Evolutionary conservation across 768 basidiomycete genomes (phyloP).

Genomic region (Auricularia heimuer): DNA sequence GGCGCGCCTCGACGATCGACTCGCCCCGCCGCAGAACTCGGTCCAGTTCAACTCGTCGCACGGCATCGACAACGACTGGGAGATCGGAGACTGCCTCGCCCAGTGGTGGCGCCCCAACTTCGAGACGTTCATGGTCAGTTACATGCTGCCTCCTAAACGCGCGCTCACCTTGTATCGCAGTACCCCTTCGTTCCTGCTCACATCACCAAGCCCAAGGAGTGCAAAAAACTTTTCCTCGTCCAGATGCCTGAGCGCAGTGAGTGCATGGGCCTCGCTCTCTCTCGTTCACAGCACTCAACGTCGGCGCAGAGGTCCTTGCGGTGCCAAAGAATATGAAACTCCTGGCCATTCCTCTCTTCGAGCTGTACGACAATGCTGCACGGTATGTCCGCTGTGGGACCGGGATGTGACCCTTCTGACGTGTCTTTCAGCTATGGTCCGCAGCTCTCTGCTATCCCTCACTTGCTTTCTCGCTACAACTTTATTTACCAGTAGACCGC

Average conservation of each 20-base stretch:
- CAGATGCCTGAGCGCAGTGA: conserved; percentile 91
- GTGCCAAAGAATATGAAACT: conserved; percentile 99
- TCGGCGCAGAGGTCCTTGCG: conserved; percentile 71
- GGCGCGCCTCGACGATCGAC: conserved; percentile 76
- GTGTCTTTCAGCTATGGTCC: conserved; percentile 63
- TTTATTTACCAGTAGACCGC: conserved; percentile 59
- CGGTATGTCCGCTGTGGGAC: conserved; percentile 33
- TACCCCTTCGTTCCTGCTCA: conserved; percentile 93
- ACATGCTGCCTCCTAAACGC: not conserved
- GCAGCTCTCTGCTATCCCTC: conserved; percentile 88
- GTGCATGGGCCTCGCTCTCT: conserved; percentile 20
- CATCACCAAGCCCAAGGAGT: conserved; percentile 95
- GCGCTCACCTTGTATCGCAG: conserved; percentile 27
- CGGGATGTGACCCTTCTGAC: not conserved
- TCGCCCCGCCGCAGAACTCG: conserved; percentile 67
- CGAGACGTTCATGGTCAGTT: conserved; percentile 87
- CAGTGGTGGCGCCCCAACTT: conserved; percentile 99
- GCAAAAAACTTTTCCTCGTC: conserved; percentile 91
- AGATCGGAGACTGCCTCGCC: conserved; percentile 91
- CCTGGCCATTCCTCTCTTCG: conserved; percentile 90
- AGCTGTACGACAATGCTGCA: conserved; percentile 95
- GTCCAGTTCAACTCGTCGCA: conserved; percentile 65
- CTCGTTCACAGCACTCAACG: not conserved
- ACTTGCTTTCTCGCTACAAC: conserved; percentile 78
- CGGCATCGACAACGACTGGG: conserved; percentile 84